These are phyloP conservation scores for Tylopilus sp. DNA, from an alignment of 768 basidiomycete genomes.

Conservation along the genomic window DNA sequence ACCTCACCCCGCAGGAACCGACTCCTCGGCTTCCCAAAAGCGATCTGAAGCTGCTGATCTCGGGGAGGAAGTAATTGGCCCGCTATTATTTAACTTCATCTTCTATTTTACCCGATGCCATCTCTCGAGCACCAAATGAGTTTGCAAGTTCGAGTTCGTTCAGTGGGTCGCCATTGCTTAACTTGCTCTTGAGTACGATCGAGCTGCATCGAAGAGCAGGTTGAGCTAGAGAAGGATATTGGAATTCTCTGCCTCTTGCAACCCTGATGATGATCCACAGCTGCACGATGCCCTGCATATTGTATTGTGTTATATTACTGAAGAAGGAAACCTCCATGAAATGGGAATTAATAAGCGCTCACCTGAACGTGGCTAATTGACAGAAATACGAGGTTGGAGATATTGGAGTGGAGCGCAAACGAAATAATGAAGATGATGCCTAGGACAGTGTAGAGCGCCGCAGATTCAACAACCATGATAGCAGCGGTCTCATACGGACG, in stretches of 20 bases:
- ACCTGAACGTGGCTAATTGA: conserved; percentile 34
- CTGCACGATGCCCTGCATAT: conserved; percentile 33
- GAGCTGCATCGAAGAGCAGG: background rate
- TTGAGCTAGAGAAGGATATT: background rate
- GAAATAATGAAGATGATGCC: conserved; percentile 32
- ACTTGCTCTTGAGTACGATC: conserved; percentile 5
- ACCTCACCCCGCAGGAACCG: no score
- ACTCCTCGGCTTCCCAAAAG: no score
- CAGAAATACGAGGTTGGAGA: conserved; percentile 34
- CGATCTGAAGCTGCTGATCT: no score
- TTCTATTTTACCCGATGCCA: background rate
- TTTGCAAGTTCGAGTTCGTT: background rate
- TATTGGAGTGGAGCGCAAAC: conserved; percentile 19
- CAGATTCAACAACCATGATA: conserved; percentile 36
- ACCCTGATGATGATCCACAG: conserved; percentile 37
- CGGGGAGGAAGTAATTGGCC: background rate
- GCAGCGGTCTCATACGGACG: conserved; percentile 26
- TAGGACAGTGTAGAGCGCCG: conserved; percentile 26
- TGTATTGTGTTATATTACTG: background rate
- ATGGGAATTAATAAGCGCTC: background rate
- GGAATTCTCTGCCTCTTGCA: conserved; percentile 26
- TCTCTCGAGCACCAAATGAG: background rate
- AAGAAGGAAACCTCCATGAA: background rate
- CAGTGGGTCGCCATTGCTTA: background rate
- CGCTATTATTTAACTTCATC: background rate